These are phyloP conservation scores for Macrolepiota albuminosa DNA, from an alignment of 768 basidiomycete species.

Conservation along the genomic window DNA sequence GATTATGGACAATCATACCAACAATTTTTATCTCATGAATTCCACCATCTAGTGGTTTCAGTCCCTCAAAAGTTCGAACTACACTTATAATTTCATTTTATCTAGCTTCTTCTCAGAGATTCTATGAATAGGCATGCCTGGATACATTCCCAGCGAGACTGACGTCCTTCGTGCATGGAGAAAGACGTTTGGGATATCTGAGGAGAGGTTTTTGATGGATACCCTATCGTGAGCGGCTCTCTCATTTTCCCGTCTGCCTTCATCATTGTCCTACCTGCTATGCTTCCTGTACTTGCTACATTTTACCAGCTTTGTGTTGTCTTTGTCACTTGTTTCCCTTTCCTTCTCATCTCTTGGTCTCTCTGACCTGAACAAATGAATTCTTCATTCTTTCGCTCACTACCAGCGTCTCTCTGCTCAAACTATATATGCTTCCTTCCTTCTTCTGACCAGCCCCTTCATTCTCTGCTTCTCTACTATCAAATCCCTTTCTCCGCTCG, in stretches of 20 bases:
- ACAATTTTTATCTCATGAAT: slow-evolving; percentile 92
- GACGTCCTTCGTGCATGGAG: slow-evolving; percentile 82
- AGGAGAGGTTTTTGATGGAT: slow-evolving; percentile 75
- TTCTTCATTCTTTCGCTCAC: too few species aligned
- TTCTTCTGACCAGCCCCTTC: neutral
- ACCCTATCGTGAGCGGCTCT: slow-evolving; percentile 43
- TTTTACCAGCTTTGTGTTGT: neutral
- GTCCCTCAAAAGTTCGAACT: neutral
- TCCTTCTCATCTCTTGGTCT: neutral
- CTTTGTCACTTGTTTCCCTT: neutral
- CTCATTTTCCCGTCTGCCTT: neutral
- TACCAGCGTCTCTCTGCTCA: too few species aligned
- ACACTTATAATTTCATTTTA: neutral
- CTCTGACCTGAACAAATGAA: neutral
- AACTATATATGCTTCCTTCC: too few species aligned
- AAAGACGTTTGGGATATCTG: slow-evolving; percentile 88
- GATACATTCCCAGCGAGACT: slow-evolving; percentile 77
- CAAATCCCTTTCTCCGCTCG: neutral
- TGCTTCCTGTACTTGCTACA: neutral
- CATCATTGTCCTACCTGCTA: neutral
- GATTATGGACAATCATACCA: slow-evolving; percentile 50
- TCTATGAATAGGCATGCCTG: slow-evolving; percentile 66
- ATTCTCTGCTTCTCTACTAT: neutral
- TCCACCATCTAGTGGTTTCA: slow-evolving; percentile 78
- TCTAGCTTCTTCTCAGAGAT: slow-evolving; percentile 82